These are phyloP conservation scores for Rhodotorula sp. DNA, from an alignment of 1,284 basidiomycete species.

Conservation along the genomic window DNA sequence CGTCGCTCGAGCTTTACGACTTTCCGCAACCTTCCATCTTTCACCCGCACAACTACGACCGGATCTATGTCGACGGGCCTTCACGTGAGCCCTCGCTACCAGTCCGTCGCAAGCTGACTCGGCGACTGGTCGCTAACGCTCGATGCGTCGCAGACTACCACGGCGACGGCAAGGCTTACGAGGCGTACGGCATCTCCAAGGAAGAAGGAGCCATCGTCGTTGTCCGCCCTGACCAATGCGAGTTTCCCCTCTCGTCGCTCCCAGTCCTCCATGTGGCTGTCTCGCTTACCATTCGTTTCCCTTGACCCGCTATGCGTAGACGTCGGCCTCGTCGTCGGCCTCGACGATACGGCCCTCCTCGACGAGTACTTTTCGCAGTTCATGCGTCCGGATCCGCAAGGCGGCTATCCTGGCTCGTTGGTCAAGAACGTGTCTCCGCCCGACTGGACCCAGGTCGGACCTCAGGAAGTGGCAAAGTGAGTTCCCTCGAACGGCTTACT, in stretches of 20 bases:
- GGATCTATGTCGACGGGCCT: slow-evolving; percentile 44
- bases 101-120: too few relatives aligned
- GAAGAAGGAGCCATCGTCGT: slow-evolving; percentile 48
- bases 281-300: not conserved
- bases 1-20: slow-evolving; percentile 39
- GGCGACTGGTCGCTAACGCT: not conserved
- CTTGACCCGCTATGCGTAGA: slow-evolving; percentile 16
- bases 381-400: slow-evolving; percentile 32
- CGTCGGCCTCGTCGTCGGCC: slow-evolving; percentile 33
- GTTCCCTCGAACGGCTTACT: not conserved
- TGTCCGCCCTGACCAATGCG: slow-evolving; percentile 47
- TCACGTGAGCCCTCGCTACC: slow-evolving; percentile 18
- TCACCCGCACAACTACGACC: slow-evolving; percentile 36
- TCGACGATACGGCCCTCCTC: slow-evolving; percentile 37
- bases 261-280: not conserved
- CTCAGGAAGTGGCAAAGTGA: slow-evolving; percentile 12
- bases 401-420: slow-evolving; percentile 16
- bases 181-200: slow-evolving; percentile 48
- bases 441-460: slow-evolving; percentile 31
- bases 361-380: slow-evolving; percentile 41
- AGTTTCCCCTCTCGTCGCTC: not conserved
- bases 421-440: slow-evolving; percentile 24
- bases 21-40: slow-evolving; percentile 40
- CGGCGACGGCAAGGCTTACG: slow-evolving; percentile 49
- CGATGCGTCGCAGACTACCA: slow-evolving; percentile 40